Evolutionary conservation across 768 basidiomycete genomes (phyloP).

Genomic region (Dentipellis sp.): DNA sequence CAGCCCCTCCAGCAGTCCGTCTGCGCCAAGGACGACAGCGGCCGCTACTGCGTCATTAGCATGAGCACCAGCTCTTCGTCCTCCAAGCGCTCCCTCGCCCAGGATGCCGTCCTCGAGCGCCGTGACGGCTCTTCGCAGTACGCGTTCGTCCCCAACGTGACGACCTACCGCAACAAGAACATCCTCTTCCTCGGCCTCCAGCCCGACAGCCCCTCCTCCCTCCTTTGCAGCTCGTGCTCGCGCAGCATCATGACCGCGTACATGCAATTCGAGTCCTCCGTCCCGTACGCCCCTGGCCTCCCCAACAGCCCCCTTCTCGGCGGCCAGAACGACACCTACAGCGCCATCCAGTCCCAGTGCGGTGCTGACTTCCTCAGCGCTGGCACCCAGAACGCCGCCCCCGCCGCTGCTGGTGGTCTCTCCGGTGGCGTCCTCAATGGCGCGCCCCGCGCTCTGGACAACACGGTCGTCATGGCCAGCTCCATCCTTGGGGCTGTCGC

Average conservation of each 20-base stretch:
- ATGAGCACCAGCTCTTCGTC: slow-evolving; percentile 26
- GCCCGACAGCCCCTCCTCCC: slow-evolving; percentile 32
- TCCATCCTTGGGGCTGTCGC: slow-evolving; percentile 26
- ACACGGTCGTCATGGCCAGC: slow-evolving; percentile 21
- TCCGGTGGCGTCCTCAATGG: slow-evolving; percentile 26
- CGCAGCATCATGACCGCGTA: slow-evolving; percentile 67
- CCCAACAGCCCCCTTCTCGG: slow-evolving; percentile 51
- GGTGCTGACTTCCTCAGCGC: slow-evolving; percentile 61
- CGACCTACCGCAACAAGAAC: slow-evolving; percentile 47
- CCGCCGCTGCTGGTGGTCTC: slow-evolving; percentile 32
- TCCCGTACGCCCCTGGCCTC: slow-evolving; percentile 74
- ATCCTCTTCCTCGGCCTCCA: slow-evolving; percentile 76
- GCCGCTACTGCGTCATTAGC: slow-evolving; percentile 58
- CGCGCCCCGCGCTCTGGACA: slow-evolving; percentile 19
- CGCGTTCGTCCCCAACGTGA: slow-evolving; percentile 39
- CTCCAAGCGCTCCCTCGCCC: slow-evolving; percentile 15
- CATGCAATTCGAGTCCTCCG: slow-evolving; percentile 61
- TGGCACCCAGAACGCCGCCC: slow-evolving; percentile 50
- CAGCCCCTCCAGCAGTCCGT: slow-evolving; percentile 55
- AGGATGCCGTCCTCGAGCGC: slow-evolving; percentile 17
- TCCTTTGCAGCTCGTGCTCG: slow-evolving; percentile 79
- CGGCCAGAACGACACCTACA: slow-evolving; percentile 61
- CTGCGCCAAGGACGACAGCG: slow-evolving; percentile 68
- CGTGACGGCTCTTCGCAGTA: slow-evolving; percentile 22
- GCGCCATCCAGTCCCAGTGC: slow-evolving; percentile 51